Base-by-base conservation (phyloP, 2,329 filamentous ascomycete genomes). In the Decorospora gaudefroyi region DNA sequence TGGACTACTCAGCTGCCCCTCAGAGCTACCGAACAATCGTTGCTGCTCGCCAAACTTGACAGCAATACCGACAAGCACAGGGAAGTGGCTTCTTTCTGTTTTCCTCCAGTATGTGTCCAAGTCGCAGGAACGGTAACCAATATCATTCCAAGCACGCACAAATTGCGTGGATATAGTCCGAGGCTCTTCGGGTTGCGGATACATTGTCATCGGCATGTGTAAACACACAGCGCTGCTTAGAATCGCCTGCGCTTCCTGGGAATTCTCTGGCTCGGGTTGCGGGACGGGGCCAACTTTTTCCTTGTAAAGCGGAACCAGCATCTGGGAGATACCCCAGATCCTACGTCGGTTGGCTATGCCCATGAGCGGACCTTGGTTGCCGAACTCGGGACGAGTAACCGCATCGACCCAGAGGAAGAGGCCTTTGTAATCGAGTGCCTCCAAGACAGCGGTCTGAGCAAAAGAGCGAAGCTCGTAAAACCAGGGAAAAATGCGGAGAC, bases 331-430 rank as follows among this genome's bases (percentile, higher is more conserved):
- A 1, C 27, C 30, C 64, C 65, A 69, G 8, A 70, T 66, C 16
- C 65, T 58, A 10, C 62, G 49, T 6, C 66, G 60, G 41, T 69
- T 70, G 15, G 66, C 65, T 35, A 69, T 46, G 4, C 51, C 53
- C 53, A 67, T 55, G 6, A 65, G 57, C 1, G 56, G 51, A 1
- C 57, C 58, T n/a, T 36, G 37, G 42, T 62, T 52, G 4, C 56
- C 58, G 6, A 46, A 35, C 3, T 35, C 39, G 9, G 59, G 49
- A 6, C 18, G 46, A 1, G 63, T 61, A 3, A 42, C 13, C 18
- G 27, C 32, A 21, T 61, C 37, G 6, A 63, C 23, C 57, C 64
- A 67, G 10, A 64, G 40, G 13, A 60, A 62, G 2, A 52, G 18
- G 6, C 36, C 40, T 29, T 55, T 56, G 30, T 34, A 56, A 29